phyloP scores from a whole-genome alignment of 1,139 yeast genomes.

The Pichia sp. region DNA sequence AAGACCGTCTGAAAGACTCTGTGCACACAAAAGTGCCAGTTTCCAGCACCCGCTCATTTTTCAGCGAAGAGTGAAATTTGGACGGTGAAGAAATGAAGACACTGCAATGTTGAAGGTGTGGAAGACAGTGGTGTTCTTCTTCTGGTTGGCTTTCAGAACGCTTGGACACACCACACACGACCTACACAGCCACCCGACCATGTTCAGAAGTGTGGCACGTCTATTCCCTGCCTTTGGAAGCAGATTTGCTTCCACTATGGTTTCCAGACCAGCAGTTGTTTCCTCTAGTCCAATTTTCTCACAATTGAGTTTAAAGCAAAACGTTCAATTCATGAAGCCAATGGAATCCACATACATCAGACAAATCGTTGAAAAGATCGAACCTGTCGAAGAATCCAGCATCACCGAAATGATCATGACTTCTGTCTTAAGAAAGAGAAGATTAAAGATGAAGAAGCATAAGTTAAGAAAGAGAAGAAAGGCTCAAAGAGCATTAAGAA shows the following conservation, averaged over 20 bases:
- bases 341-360: neutral
- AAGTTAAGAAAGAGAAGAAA: constrained; percentile 65
- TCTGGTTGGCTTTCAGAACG: too few species aligned
- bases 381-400: constrained; percentile 10
- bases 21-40: too few species aligned
- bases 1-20: too few species aligned
- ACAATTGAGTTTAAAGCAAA: neutral
- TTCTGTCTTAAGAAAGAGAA: constrained; percentile 58
- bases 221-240: constrained; percentile 13
- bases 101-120: too few species aligned
- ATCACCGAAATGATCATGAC: constrained; percentile 39
- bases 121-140: too few species aligned
- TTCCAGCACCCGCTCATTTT: too few species aligned
- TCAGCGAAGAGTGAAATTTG: too few species aligned
- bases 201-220: constrained; percentile 16
- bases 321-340: constrained; percentile 1
- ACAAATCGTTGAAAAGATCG: constrained; percentile 14
- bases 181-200: neutral
- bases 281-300: neutral
- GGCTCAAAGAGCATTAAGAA: constrained; percentile 57
- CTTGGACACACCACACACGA: too few species aligned
- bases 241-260: constrained; percentile 21
- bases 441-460: constrained; percentile 64
- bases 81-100: too few species aligned
- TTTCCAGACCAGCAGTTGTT: constrained; percentile 4